A percentile compares a stretch with the other conserved stretches of the same genome.
Evolutionary conservation across 805 yeast species (phyloP).

Genomic region (Candida parachauliodes): DNA sequence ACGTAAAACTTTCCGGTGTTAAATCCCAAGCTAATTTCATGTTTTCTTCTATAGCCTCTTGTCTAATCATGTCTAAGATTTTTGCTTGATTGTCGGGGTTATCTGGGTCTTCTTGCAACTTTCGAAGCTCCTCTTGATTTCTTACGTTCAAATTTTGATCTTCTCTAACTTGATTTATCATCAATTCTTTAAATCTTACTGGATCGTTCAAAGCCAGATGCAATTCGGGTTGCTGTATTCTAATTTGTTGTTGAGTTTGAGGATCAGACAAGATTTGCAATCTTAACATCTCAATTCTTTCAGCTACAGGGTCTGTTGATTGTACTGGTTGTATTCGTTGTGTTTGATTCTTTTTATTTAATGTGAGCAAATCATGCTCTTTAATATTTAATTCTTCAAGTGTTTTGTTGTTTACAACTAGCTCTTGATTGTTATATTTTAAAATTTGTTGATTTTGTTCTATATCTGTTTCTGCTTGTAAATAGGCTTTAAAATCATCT

Average conservation of each 20-base stretch:
- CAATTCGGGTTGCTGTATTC: constrained; percentile 44
- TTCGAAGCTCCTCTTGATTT: constrained; percentile 42
- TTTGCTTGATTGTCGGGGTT: constrained; percentile 63
- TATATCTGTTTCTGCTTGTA: constrained; percentile 66
- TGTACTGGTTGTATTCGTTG: constrained; percentile 10
- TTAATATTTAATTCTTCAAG: constrained; percentile 46
- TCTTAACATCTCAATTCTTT: constrained; percentile 47
- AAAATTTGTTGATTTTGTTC: constrained; percentile 46
- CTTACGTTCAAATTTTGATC: constrained; percentile 11
- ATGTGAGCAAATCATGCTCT: constrained; percentile 59
- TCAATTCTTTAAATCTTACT: constrained; percentile 39
- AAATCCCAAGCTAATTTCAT: constrained; percentile 76
- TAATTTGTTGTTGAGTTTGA: constrained; percentile 30
- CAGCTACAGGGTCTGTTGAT: constrained; percentile 13
- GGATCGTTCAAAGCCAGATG: constrained; percentile 46
- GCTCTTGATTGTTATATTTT: constrained; percentile 40
- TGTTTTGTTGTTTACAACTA: constrained; percentile 22
- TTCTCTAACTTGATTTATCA: constrained; percentile 32
- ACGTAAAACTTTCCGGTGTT: constrained; percentile 85
- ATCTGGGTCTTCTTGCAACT: constrained; percentile 62
- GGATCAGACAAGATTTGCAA: constrained; percentile 46
- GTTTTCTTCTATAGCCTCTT: constrained; percentile 75
- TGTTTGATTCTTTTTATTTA: constrained; percentile 14
- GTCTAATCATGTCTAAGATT: constrained; percentile 64
- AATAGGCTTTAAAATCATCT: constrained; percentile 66